Evolutionary conservation across 2,329 filamentous ascomycete genomes (phyloP).

Genomic region (Aspergillus sp.): DNA sequence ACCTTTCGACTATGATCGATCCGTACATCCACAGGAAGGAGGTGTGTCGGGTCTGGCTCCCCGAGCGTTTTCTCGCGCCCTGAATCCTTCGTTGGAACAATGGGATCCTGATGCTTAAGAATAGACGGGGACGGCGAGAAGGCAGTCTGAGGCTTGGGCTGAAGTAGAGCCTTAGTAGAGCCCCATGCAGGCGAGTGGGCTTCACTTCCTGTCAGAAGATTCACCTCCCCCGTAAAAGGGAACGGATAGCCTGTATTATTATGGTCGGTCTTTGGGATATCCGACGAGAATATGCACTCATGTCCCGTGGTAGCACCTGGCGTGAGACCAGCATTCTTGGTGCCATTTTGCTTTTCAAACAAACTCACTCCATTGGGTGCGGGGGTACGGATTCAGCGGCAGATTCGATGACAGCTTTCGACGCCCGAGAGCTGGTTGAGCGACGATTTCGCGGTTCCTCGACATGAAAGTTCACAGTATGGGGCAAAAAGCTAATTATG

Average conservation of each 20-base stretch:
- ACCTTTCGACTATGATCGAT: slow-evolving; percentile 54
- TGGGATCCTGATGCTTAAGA: slow-evolving; percentile 58
- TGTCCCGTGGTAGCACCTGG: slow-evolving; percentile 39
- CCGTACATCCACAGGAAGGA: slow-evolving; percentile 8
- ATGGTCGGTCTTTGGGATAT: slow-evolving; percentile 17
- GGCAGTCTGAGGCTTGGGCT: slow-evolving; percentile 71
- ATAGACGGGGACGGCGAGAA: slow-evolving; percentile 72
- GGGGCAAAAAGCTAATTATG: slow-evolving; percentile 73
- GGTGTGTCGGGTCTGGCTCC: slow-evolving; percentile 7
- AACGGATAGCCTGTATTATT: slow-evolving; percentile 26
- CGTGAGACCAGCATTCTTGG: slow-evolving; percentile 24
- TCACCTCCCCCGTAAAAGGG: slow-evolving; percentile 32
- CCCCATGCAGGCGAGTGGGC: slow-evolving; percentile 76
- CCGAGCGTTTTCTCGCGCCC: slow-evolving; percentile 13
- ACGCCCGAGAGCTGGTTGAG: slow-evolving; percentile 34
- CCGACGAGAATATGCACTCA: slow-evolving; percentile 35
- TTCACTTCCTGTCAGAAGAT: slow-evolving; percentile 64
- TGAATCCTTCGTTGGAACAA: slow-evolving; percentile 15
- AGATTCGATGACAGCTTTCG: slow-evolving; percentile 20
- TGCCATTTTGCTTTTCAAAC: slow-evolving; percentile 25
- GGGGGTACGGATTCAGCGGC: slow-evolving; percentile 22
- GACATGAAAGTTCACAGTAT: slow-evolving; percentile 83
- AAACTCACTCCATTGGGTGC: slow-evolving; percentile 24
- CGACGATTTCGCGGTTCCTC: slow-evolving; percentile 32
- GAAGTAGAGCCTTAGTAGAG: slow-evolving; percentile 58